Conservation (phyloP, 768 basidiomycete genomes). For the Leccinum imitatum region DNA sequence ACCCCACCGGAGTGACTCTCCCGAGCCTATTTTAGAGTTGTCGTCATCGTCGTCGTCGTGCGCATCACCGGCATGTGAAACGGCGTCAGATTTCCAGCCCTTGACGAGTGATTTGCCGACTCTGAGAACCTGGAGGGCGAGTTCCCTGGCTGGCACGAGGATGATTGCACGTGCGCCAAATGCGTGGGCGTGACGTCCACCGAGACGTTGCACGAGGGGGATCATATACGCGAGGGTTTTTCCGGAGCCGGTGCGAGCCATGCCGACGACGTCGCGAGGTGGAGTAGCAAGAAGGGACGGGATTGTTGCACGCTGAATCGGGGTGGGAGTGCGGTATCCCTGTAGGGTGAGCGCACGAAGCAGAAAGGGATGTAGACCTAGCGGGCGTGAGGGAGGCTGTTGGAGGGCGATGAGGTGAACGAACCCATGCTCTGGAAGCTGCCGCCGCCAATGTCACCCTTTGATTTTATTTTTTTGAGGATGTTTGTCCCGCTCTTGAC, state of each 20-base stretch:
- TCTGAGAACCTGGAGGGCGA: conserved; percentile 89
- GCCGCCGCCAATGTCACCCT: conserved; percentile 85
- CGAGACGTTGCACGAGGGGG: conserved; percentile 84
- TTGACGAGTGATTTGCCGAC: conserved; percentile 94
- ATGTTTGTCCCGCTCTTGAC: conserved; percentile 73
- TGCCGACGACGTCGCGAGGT: conserved; percentile 91
- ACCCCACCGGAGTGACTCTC: conserved; percentile 80
- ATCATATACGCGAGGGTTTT: conserved; percentile 97
- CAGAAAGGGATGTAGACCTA: conserved; percentile 81
- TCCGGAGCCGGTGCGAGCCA: conserved; percentile 98
- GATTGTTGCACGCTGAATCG: conserved; percentile 90
- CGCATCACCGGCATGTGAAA: conserved; percentile 72
- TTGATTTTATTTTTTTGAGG: conserved; percentile 76
- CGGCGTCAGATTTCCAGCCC: conserved; percentile 65
- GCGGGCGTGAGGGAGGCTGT: not conserved
- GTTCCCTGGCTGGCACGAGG: conserved; percentile 87
- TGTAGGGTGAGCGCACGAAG: conserved; percentile 86
- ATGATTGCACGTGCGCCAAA: conserved; percentile 89
- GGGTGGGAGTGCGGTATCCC: conserved; percentile 93
- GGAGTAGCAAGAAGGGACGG: conserved; percentile 82
- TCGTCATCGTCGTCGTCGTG: conserved; percentile 50
- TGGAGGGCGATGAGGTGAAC: conserved; percentile 26
- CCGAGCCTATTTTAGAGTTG: conserved; percentile 45
- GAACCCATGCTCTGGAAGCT: conserved; percentile 96
- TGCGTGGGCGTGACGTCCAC: conserved; percentile 71